Base-by-base conservation (phyloP, 176 grass and related monocot genomes). In the Guadua angustifolia region DNA sequence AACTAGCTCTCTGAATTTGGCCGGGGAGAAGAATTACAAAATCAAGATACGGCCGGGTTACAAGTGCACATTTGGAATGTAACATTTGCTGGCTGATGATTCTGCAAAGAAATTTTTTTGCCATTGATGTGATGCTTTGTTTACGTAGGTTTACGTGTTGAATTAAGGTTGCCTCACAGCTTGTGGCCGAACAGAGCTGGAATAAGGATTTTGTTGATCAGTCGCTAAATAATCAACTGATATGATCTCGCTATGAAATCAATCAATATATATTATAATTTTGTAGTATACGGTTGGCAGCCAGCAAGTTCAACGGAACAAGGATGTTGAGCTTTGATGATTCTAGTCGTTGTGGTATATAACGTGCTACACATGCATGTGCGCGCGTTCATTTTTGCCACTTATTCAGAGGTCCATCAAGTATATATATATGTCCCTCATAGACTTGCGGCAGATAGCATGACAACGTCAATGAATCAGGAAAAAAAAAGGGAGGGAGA, bases 311-410 rank as follows among this genome's bases (percentile, higher is more conserved):
- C 4, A 39, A 43, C 38, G 29, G 60, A 80, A 73, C 26, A 53
- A 55, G 39, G 51, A 19, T 2, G 50, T 21, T 69, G 61, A 21
- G n/a, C 71, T 21, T 44, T 29, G 8, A 66, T 56, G 39, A 42
- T 7, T 78, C 9, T 62, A 3, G 32, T 78, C 38, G 45, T 43
- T 2, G 36, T 2, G 9, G 49, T 14, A 47, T 47, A 47, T 80
- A 18, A 32, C 51, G 55, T 74, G 44, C 17, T 62, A 25, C 56
- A 25, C 56, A 19, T 46, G 45, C 57, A 84, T 66, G 82, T 55
- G 44, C 25, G 24, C 19, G 18, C 29, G 51, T 24, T 21, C 36
- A 43, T 63, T 73, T 73, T 47, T 47, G 38, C 26, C 22, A 1
- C 7, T 51, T 71, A 42, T 69, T 26, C 53, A 11, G 9, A 3